Percentiles rank a stretch among this genome's conserved stretches.
These are phyloP conservation scores for Castanospermum australe DNA, from an alignment of 306 rosid species.

Conservation along the genomic window DNA sequence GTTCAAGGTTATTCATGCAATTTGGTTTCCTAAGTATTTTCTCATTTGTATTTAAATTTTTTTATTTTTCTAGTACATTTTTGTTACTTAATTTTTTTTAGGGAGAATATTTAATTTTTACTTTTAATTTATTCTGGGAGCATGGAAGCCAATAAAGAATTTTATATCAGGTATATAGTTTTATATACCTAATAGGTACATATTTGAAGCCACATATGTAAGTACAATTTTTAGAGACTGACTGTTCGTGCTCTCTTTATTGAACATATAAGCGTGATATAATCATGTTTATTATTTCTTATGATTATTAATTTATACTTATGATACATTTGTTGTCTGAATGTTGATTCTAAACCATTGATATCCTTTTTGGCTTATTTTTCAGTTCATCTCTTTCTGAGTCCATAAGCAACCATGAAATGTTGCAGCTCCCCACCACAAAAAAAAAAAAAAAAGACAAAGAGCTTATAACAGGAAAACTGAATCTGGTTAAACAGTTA, in stretches of 20 bases:
- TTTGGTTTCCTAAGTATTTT: background rate
- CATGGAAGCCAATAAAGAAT: slow-evolving; percentile 67
- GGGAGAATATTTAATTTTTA: background rate
- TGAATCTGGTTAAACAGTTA: too few relatives aligned
- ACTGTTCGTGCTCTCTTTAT: background rate
- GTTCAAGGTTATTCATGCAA: slow-evolving; percentile 3
- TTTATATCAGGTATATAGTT: slow-evolving; percentile 65
- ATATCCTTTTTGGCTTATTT: background rate
- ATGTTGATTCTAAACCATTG: background rate
- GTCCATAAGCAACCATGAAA: too few relatives aligned
- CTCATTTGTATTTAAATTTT: background rate
- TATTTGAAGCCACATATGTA: slow-evolving; percentile 89
- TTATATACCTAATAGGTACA: slow-evolving; percentile 77
- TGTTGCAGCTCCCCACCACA: too few relatives aligned
- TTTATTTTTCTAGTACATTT: background rate
- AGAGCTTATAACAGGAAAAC: too few relatives aligned
- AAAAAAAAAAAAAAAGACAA: too few relatives aligned
- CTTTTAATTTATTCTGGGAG: slow-evolving; percentile 56
- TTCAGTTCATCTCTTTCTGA: too few relatives aligned
- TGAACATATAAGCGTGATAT: background rate
- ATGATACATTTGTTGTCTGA: background rate
- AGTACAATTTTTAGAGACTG: slow-evolving; percentile 35
- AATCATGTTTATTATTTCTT: slow-evolving; percentile 1
- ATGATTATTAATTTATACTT: background rate
- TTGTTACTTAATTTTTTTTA: background rate